These are phyloP conservation scores for Sporormia fimetaria DNA, from an alignment of 495 filamentous ascomycete genomes.

Conservation along the genomic window DNA sequence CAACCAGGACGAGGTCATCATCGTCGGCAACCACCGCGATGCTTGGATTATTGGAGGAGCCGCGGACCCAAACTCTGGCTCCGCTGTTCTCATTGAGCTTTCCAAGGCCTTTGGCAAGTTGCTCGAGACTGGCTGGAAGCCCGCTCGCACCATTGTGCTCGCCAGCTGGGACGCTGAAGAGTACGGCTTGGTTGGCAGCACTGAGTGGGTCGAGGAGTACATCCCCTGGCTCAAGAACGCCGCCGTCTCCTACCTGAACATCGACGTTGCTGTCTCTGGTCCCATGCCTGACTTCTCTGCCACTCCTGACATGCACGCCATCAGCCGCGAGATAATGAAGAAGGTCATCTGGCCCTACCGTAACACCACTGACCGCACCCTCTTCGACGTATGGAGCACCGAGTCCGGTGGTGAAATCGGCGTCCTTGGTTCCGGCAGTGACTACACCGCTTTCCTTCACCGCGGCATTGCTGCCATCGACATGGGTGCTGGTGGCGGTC, in stretches of 20 bases:
- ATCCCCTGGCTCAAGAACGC: conserved; percentile 26
- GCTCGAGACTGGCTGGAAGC: conserved; percentile 36
- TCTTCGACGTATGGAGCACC: conserved; percentile 28
- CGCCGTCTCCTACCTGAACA: conserved; percentile 52
- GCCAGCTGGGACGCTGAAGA: conserved; percentile 31
- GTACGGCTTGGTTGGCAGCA: conserved; percentile 44
- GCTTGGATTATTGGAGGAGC: conserved; percentile 38
- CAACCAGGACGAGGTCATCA: conserved; percentile 26
- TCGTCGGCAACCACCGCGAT: conserved; percentile 32
- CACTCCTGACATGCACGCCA: conserved; percentile 24
- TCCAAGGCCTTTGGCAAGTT: conserved; percentile 35
- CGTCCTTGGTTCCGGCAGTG: conserved; percentile 26
- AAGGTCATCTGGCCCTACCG: conserved; percentile 24
- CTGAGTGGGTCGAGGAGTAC: conserved; percentile 32
- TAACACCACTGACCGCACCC: conserved; percentile 28
- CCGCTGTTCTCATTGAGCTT: conserved; percentile 36
- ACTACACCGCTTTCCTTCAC: conserved; percentile 30
- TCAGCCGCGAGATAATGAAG: conserved; percentile 21
- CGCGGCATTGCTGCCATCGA: conserved; percentile 26
- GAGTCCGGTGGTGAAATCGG: conserved; percentile 20
- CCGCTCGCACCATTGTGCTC: conserved; percentile 30
- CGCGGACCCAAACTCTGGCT: conserved; percentile 37
- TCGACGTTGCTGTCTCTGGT: conserved; percentile 49
- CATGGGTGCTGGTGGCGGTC: conserved; percentile 21
- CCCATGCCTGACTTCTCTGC: conserved; percentile 22